Evolutionary conservation across 2,329 filamentous ascomycete genomes (phyloP), one percentile per base, ranked within the genome.

Genomic region (Paecilomyces fulvus): DNA sequence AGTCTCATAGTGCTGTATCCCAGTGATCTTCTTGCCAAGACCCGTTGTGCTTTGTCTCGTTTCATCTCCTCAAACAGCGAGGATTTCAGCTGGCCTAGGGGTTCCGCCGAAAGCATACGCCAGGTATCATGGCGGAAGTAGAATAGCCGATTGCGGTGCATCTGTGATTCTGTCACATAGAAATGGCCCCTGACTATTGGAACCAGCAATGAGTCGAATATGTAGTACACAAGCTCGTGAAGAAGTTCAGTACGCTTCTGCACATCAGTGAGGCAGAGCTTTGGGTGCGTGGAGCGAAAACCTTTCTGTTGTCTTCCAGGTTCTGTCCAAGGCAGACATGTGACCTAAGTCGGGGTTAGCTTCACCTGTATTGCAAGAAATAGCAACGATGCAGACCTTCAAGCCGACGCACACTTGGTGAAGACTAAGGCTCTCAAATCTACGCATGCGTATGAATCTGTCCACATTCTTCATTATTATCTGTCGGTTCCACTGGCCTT

Each of bases 121-220:
- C 94, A 99, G 9, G 94, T 79, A 70, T 99, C 94, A 61, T 99
- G 94, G 3, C 92, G 88, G 68, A 96, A 97, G 73, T 90, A 99
- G 71, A 95, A 96, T 0, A 97, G 75, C 28, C 85, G 84, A 64
- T 94, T 90, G 14, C 87, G 85, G 67, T 96, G 84, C 1, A 79
- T 78, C 60, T 84, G 91, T 0, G 91, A 94, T 70, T 99, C 94
- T 0, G 94, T 99, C 37, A 96, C 89, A 67, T 97, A 92, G 66
- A 99, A 99, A 65, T 94, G 92, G 60, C 83, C 85, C 31, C 89
- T 84, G 51, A 97, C 82, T 7, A 99, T 79, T 9, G 94, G 92
- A 64, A 97, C 88, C 56, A 99, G 68, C 21, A 96, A 79, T 0
- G 92, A 96, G 71, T 99, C 94, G 65, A 99, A 94, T 3, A 95